A percentile compares a stretch with the other conserved stretches of the same genome.
phyloP scores from a whole-genome alignment of 1,284 basidiomycete species.

The Tetrapyrgos nigripes region DNA sequence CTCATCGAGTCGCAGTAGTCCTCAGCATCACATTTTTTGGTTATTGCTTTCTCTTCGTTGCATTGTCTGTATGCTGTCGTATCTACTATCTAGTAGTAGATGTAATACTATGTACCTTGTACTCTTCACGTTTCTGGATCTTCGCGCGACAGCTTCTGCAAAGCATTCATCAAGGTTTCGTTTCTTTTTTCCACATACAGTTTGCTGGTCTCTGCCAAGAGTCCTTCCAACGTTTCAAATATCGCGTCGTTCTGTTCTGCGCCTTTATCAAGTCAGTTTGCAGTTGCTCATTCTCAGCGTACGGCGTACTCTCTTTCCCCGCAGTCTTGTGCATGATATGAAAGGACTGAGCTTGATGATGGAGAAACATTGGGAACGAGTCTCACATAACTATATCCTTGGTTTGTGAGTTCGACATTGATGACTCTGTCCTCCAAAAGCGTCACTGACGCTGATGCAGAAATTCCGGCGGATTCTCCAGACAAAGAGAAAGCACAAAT shows the following conservation, averaged over 20 bases:
- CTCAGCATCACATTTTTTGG: background rate
- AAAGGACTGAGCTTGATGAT: background rate
- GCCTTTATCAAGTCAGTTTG: no score
- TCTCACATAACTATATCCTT: constrained; percentile 57
- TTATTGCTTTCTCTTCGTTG: background rate
- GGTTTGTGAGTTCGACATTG: constrained; percentile 52
- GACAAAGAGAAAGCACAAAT: constrained; percentile 53
- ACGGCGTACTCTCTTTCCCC: no score
- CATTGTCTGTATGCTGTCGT: background rate
- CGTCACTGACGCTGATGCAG: constrained; percentile 59
- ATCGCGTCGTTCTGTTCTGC: constrained; percentile 10
- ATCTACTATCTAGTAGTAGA: background rate
- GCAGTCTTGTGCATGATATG: constrained; percentile 18
- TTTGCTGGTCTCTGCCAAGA: constrained; percentile 58
- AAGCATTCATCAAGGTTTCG: constrained; percentile 51
- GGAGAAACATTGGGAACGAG: background rate
- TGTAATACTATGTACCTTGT: background rate
- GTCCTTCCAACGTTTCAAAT: constrained; percentile 64
- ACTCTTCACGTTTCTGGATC: background rate
- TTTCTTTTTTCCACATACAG: constrained; percentile 54
- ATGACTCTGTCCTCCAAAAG: constrained; percentile 60
- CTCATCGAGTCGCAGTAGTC: background rate
- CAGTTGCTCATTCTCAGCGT: no score
- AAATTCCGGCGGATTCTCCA: constrained; percentile 41
- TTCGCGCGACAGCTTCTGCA: constrained; percentile 46